phyloP scores from a whole-genome alignment of 495 filamentous ascomycete genomes.

The Penicillium silybi region DNA sequence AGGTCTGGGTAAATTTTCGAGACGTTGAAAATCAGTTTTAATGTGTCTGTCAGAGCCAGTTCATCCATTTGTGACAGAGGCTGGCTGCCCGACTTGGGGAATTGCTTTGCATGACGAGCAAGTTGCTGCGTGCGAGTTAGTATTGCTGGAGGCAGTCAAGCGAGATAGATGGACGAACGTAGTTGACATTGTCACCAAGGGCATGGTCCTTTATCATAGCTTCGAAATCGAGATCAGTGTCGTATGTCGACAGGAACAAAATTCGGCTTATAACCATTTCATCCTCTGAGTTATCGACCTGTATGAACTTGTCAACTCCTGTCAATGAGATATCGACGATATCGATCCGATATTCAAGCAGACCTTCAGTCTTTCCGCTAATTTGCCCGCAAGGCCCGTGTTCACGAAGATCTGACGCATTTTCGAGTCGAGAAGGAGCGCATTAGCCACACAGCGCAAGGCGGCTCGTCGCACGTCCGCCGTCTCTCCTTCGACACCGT shows the following conservation, averaged over 20 bases:
- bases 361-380: slow-evolving; percentile 68
- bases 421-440: slow-evolving; percentile 65
- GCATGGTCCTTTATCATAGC: slow-evolving; percentile 65
- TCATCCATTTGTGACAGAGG: slow-evolving; percentile 61
- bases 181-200: slow-evolving; percentile 65
- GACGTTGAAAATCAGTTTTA: slow-evolving; percentile 89
- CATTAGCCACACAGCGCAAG: slow-evolving; percentile 82
- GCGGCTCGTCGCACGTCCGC: slow-evolving; percentile 67
- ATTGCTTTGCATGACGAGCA: slow-evolving; percentile 59
- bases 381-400: slow-evolving; percentile 65
- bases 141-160: background rate
- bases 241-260: slow-evolving; percentile 82
- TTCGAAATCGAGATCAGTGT: slow-evolving; percentile 65
- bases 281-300: slow-evolving; percentile 74
- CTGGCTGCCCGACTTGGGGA: slow-evolving; percentile 42
- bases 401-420: slow-evolving; percentile 80
- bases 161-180: slow-evolving; percentile 32
- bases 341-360: background rate
- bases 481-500: slow-evolving; percentile 64
- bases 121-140: slow-evolving; percentile 53
- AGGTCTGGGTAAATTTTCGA: slow-evolving; percentile 65
- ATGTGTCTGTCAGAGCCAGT: slow-evolving; percentile 75
- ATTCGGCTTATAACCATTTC: slow-evolving; percentile 84
- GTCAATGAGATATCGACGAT: background rate
- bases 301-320: background rate